A percentile compares a stretch with the other conserved stretches of the same genome.
Conservation (phyloP, 768 basidiomycete species). For the Pulveroboletus sp. region DNA sequence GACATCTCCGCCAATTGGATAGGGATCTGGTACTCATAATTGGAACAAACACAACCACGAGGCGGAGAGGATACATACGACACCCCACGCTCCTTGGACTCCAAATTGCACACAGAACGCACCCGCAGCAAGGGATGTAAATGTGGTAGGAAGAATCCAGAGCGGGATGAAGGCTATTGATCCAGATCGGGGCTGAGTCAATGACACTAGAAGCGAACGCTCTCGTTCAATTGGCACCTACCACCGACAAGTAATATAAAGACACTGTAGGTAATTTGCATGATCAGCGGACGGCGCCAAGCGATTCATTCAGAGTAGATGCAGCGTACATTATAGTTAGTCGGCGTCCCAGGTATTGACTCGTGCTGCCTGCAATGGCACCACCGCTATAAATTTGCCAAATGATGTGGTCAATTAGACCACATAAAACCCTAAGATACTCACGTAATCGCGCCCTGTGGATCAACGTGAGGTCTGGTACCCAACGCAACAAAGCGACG, state of each 20-base stretch:
- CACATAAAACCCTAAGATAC: constrained; percentile 17
- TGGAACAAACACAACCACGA: neutral
- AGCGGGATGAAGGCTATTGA: constrained; percentile 57
- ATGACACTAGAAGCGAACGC: neutral
- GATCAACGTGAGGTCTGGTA: neutral
- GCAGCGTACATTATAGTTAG: constrained; percentile 57
- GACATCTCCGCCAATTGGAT: constrained; percentile 82
- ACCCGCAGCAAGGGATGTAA: constrained; percentile 68
- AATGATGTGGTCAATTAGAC: neutral
- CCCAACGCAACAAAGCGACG: neutral
- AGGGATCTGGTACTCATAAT: constrained; percentile 41
- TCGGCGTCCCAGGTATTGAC: constrained; percentile 79
- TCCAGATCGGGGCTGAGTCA: neutral
- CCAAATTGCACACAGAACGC: constrained; percentile 87
- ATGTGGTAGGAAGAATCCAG: constrained; percentile 76
- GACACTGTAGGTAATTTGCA: constrained; percentile 6
- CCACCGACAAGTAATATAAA: constrained; percentile 27
- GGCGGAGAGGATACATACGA: constrained; percentile 42
- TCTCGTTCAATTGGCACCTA: constrained; percentile 2
- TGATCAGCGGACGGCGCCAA: neutral
- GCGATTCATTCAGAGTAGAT: neutral
- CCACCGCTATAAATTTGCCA: constrained; percentile 47
- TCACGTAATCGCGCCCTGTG: constrained; percentile 42
- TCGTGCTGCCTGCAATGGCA: constrained; percentile 61
- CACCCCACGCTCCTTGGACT: constrained; percentile 89